phyloP scores from a whole-genome alignment of 176 grass and related monocot species.

The Eleusine coracana region DNA sequence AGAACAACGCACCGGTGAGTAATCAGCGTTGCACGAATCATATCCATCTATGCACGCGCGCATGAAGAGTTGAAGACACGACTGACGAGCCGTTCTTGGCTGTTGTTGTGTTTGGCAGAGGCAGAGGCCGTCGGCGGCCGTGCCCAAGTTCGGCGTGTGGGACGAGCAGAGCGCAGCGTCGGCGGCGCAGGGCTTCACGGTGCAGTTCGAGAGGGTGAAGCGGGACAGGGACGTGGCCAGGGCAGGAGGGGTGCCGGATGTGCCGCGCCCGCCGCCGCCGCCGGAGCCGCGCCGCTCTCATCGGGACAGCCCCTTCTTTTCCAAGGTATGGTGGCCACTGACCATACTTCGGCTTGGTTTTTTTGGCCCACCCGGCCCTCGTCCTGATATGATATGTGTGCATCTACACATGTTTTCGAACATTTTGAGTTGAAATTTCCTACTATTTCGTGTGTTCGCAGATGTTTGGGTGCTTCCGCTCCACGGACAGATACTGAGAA shows the following conservation, averaged over 20 bases:
- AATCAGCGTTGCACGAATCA: neutral
- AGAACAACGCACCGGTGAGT: conserved; percentile 33
- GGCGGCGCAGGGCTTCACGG: conserved; percentile 62
- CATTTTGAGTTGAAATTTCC: neutral
- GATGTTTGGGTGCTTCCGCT: conserved; percentile 56
- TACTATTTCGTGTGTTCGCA: neutral
- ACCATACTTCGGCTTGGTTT: neutral
- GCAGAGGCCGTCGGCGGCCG: conserved; percentile 43
- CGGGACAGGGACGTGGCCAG: conserved; percentile 50
- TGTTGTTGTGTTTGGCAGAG: conserved; percentile 23
- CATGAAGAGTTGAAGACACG: no score
- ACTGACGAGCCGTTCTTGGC: neutral
- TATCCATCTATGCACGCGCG: neutral
- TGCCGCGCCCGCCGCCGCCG: conserved; percentile 50
- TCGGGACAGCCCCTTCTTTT: conserved; percentile 42
- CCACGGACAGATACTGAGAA: conserved; percentile 2
- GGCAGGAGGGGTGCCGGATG: neutral
- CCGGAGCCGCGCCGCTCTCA: neutral
- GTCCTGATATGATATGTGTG: neutral
- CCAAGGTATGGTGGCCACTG: conserved; percentile 49
- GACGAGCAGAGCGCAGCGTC: conserved; percentile 48
- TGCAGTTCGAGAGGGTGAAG: conserved; percentile 76
- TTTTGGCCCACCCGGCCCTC: neutral
- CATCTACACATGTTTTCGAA: neutral
- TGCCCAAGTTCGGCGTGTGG: conserved; percentile 74